Conservation (phyloP, 139 green algal genomes). For the Zygnema circumcarinatum region DNA sequence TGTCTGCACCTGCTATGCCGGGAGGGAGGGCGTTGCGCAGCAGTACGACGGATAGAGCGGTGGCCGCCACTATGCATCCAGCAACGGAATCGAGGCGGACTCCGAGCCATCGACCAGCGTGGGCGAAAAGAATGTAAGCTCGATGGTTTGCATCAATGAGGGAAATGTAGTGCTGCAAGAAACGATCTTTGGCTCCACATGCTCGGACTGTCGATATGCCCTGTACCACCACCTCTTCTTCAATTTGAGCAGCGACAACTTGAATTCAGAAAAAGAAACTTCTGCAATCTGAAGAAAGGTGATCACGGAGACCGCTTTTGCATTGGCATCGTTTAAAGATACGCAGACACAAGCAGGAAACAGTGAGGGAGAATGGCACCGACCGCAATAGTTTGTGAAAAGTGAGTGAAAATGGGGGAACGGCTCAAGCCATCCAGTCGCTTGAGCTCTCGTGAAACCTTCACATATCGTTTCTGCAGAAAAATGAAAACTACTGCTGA, state of each 20-base stretch:
- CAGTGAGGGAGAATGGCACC: neutral
- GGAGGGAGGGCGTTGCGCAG: constrained; percentile 18
- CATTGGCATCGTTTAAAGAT: too few relatives aligned
- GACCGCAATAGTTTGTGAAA: constrained; percentile 46
- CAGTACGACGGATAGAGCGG: constrained; percentile 36
- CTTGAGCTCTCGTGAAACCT: constrained; percentile 63
- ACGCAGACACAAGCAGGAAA: neutral
- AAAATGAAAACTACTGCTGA: neutral
- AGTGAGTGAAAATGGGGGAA: constrained; percentile 54
- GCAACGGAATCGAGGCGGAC: constrained; percentile 90
- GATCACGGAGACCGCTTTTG: too few relatives aligned
- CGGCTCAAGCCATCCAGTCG: constrained; percentile 45
- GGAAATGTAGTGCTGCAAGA: constrained; percentile 14
- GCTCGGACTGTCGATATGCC: constrained; percentile 91
- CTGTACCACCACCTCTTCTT: neutral
- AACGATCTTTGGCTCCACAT: constrained; percentile 64
- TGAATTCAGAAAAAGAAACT: too few relatives aligned
- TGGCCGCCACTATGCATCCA: constrained; percentile 61
- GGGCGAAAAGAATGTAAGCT: constrained; percentile 52
- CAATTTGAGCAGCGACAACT: too few relatives aligned
- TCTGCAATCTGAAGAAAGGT: too few relatives aligned
- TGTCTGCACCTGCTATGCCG: constrained; percentile 38
- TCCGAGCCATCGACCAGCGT: constrained; percentile 86
- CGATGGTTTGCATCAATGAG: constrained; percentile 64
- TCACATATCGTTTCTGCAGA: constrained; percentile 47